phyloP scores from a whole-genome alignment of 441 rosid species.

The Pelargonium citronellum region DNA sequence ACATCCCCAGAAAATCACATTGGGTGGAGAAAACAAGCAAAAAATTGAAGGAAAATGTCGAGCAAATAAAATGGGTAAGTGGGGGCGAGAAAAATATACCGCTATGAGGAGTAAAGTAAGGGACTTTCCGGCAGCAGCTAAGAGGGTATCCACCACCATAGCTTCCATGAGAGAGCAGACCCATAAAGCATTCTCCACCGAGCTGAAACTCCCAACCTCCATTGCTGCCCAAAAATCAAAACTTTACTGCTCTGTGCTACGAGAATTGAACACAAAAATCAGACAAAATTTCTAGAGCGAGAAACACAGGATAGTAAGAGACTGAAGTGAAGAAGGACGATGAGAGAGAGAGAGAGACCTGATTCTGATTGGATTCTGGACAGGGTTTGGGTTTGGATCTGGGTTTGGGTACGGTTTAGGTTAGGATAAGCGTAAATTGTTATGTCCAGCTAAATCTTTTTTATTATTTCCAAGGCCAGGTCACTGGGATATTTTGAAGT shows the following conservation, averaged over 20 bases:
- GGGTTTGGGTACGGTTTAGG: slow-evolving; percentile 7
- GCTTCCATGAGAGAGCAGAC: not conserved
- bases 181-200: not conserved
- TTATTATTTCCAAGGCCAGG: not conserved
- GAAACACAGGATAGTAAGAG: not conserved
- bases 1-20: no score
- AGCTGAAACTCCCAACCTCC: slow-evolving; percentile 2
- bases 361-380: slow-evolving; percentile 4
- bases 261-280: not conserved
- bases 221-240: not conserved
- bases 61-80: not conserved
- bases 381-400: not conserved
- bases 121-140: slow-evolving; percentile 1
- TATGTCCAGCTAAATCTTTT: not conserved
- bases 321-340: not conserved
- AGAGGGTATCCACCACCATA: slow-evolving; percentile 5
- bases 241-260: not conserved
- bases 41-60: not conserved
- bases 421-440: not conserved
- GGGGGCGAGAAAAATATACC: not conserved
- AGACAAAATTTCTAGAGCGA: slow-evolving; percentile 1
- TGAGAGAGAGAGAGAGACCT: not conserved
- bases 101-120: slow-evolving; percentile 2
- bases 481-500: not conserved
- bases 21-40: no score